Percentiles rank a stretch among this genome's conserved stretches.
Evolutionary conservation across 345 rosid species (phyloP).

Genomic region (Euphorbia pulcherrima): DNA sequence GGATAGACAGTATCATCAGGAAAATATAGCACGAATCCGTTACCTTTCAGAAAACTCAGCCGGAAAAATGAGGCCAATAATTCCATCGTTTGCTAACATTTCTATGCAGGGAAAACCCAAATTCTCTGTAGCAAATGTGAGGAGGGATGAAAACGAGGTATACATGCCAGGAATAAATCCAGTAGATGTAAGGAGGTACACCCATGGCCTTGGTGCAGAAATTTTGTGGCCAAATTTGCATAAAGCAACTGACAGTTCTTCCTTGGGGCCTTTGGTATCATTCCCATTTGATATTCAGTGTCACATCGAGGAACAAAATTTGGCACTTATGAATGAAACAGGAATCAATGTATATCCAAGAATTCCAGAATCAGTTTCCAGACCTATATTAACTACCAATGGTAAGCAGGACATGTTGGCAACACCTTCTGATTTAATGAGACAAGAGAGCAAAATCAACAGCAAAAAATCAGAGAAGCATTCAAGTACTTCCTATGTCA

Average conservation of each 20-base stretch:
- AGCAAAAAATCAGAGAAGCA: conserved; percentile 24
- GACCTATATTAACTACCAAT: conserved; percentile 19
- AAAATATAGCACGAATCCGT: conserved; percentile 20
- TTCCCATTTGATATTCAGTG: conserved; percentile 27
- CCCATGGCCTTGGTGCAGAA: conserved; percentile 23
- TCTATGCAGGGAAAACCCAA: conserved; percentile 22
- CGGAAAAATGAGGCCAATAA: conserved; percentile 21
- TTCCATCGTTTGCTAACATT: conserved; percentile 25
- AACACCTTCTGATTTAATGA: conserved; percentile 24
- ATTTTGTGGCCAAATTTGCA: conserved; percentile 28
- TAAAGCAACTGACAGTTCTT: conserved; percentile 25
- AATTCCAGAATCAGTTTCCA: conserved; percentile 20
- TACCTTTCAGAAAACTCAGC: conserved; percentile 29
- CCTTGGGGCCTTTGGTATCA: conserved; percentile 22
- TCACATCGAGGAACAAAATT: conserved; percentile 24
- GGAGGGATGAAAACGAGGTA: conserved; percentile 21
- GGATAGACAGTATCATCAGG: conserved; percentile 38
- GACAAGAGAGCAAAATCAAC: conserved; percentile 26
- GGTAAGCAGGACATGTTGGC: conserved; percentile 20
- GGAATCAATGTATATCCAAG: conserved; percentile 20
- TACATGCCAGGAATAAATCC: conserved; percentile 21
- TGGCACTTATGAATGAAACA: conserved; percentile 24
- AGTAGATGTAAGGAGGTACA: conserved; percentile 28
- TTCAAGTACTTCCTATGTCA: conserved; percentile 24
- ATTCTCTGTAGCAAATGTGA: conserved; percentile 24